Percentiles rank a stretch among this genome's conserved stretches.
phyloP scores from a whole-genome alignment of 129 eudicot species.

The sunflower (Helianthus annuus) region DNA sequence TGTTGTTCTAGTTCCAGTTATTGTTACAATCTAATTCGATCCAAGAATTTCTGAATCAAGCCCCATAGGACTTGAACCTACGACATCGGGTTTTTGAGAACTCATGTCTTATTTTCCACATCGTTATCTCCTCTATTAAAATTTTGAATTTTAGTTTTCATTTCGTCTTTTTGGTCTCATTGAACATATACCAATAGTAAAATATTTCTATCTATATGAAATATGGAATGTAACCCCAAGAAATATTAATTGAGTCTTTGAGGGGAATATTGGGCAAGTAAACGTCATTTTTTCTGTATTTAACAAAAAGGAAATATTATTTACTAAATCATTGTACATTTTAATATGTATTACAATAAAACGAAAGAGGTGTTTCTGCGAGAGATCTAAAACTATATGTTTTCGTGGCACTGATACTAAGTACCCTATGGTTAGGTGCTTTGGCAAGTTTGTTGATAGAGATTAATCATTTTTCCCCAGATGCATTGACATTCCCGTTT shows the following conservation, averaged over 20 bases:
- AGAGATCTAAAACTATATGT: no score
- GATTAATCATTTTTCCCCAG: background rate
- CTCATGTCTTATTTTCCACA: background rate
- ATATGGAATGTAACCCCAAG: background rate
- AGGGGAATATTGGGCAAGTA: background rate
- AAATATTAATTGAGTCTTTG: background rate
- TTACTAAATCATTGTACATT: no score
- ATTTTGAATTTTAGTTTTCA: background rate
- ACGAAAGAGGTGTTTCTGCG: no score
- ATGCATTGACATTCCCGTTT: no score
- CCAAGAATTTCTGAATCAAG: background rate
- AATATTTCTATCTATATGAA: background rate
- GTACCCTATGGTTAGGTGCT: background rate
- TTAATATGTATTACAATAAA: no score
- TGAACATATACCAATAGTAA: background rate
- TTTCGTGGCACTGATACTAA: background rate
- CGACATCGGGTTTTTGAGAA: background rate
- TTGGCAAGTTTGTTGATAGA: background rate
- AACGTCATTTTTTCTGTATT: background rate
- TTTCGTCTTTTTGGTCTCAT: constrained; percentile 3
- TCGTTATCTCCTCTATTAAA: background rate
- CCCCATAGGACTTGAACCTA: background rate
- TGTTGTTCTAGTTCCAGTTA: background rate
- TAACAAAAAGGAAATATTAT: no score
- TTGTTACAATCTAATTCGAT: no score